A percentile compares a stretch with the other conserved stretches of the same genome.
phyloP scores from a whole-genome alignment of 768 basidiomycete genomes.

The Boletus speciosus region DNA sequence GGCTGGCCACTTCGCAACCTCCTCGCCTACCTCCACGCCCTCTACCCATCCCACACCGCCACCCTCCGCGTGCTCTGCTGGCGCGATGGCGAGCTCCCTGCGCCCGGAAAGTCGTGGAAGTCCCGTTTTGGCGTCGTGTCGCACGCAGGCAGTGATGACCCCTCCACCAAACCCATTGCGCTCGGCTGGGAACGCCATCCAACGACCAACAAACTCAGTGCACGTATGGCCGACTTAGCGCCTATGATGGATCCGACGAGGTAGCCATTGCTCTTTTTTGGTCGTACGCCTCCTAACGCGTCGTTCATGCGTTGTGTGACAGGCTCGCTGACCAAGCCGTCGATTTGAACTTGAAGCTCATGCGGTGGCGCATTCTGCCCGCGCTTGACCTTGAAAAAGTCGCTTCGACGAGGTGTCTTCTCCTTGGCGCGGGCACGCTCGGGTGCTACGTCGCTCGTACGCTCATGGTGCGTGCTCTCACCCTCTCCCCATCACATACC shows the following conservation, averaged over 20 bases:
- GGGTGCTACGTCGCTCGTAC: slow-evolving; percentile 94
- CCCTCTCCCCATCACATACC: rapidly evolving
- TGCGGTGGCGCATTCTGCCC: slow-evolving; percentile 96
- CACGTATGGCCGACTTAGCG: slow-evolving; percentile 84
- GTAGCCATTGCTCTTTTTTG: slow-evolving; percentile 33
- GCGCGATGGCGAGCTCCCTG: slow-evolving; percentile 59
- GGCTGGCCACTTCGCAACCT: slow-evolving; percentile 96
- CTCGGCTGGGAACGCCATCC: slow-evolving; percentile 96
- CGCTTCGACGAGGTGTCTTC: slow-evolving; percentile 70
- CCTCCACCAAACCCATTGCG: slow-evolving; percentile 47
- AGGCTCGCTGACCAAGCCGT: slow-evolving; percentile 95
- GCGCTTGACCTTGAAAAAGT: slow-evolving; percentile 85
- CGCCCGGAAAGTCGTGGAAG: slow-evolving; percentile 45
- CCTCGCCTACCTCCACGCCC: slow-evolving; percentile 70
- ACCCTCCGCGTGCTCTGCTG: slow-evolving; percentile 70
- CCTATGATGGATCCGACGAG: slow-evolving; percentile 94
- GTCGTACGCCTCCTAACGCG: not conserved
- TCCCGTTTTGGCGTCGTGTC: slow-evolving; percentile 58
- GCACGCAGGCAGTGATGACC: slow-evolving; percentile 13
- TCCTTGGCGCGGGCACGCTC: slow-evolving; percentile 93
- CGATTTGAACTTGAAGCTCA: slow-evolving; percentile 95
- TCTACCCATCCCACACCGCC: slow-evolving; percentile 48
- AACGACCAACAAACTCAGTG: slow-evolving; percentile 76
- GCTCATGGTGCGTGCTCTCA: slow-evolving; percentile 57
- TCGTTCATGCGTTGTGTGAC: not conserved